Percentiles rank a stretch among this genome's conserved stretches.
Evolutionary conservation across 2,329 filamentous ascomycete genomes (phyloP).

Genomic region (Penicillium sp.): DNA sequence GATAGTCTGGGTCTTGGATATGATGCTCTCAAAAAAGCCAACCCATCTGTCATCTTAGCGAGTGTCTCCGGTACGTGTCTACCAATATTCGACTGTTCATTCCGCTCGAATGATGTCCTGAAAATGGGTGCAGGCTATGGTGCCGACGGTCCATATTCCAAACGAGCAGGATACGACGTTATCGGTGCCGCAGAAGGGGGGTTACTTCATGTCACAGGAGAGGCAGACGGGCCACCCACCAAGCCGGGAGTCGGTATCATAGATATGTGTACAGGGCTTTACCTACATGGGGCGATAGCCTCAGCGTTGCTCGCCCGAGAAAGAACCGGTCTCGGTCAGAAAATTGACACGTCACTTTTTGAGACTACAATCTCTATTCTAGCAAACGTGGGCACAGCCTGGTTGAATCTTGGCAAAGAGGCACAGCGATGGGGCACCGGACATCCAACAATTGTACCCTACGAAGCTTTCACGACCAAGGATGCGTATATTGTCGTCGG

Average conservation of each 20-base stretch:
- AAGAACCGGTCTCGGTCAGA: slow-evolving; percentile 45
- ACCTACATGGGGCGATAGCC: slow-evolving; percentile 49
- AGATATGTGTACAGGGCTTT: slow-evolving; percentile 51
- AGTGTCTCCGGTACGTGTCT: slow-evolving; percentile 42
- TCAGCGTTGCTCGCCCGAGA: slow-evolving; percentile 45
- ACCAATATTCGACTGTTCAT: background rate
- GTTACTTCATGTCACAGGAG: slow-evolving; percentile 49
- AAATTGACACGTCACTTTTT: slow-evolving; percentile 50
- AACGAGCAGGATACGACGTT: slow-evolving; percentile 50
- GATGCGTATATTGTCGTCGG: slow-evolving; percentile 72
- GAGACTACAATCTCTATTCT: slow-evolving; percentile 47
- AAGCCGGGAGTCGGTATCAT: slow-evolving; percentile 48
- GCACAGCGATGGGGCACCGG: slow-evolving; percentile 49
- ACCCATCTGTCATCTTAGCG: slow-evolving; percentile 47
- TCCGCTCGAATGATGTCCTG: background rate
- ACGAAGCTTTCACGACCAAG: slow-evolving; percentile 62
- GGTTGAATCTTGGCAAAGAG: slow-evolving; percentile 45
- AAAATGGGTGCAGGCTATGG: slow-evolving; percentile 37
- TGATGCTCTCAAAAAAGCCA: slow-evolving; percentile 37
- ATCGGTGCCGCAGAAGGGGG: slow-evolving; percentile 50
- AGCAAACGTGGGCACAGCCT: slow-evolving; percentile 46
- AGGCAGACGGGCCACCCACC: slow-evolving; percentile 44
- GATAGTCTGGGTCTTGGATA: slow-evolving; percentile 48
- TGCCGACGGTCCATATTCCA: slow-evolving; percentile 44
- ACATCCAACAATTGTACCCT: slow-evolving; percentile 53